A percentile compares a stretch with the other conserved stretches of the same genome.
Conservation (phyloP, 2,329 filamentous ascomycete genomes). For the Fusarium sp. region DNA sequence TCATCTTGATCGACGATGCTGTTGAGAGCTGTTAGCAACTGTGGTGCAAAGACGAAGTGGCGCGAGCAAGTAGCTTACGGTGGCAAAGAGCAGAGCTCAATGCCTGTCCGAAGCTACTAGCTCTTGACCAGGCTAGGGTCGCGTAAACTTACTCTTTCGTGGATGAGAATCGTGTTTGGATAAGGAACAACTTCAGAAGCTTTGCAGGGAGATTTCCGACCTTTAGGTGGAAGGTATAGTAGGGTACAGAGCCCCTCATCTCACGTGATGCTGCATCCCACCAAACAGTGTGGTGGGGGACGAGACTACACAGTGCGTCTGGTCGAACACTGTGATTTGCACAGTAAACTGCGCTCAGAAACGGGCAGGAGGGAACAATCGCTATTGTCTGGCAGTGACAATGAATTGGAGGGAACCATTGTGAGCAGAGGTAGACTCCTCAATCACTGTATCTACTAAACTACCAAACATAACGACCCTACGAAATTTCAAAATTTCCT, state of each 20-base stretch:
- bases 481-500: conserved; percentile 9
- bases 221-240: conserved; percentile 44
- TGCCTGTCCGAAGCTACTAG: conserved; percentile 24
- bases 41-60: conserved; percentile 4
- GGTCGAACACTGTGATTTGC: background rate
- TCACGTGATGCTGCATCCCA: conserved; percentile 52
- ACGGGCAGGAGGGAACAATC: conserved; percentile 23
- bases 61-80: conserved; percentile 20
- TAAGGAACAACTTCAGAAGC: conserved; percentile 56
- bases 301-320: background rate
- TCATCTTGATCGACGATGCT: conserved; percentile 72
- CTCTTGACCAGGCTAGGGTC: conserved; percentile 24
- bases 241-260: conserved; percentile 57
- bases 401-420: conserved; percentile 1
- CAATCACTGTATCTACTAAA: background rate
- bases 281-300: conserved; percentile 13
- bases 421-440: background rate
- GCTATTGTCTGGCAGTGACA: conserved; percentile 21
- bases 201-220: conserved; percentile 52
- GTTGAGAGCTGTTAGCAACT: conserved; percentile 43
- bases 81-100: conserved; percentile 30
- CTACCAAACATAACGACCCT: background rate
- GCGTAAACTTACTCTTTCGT: conserved; percentile 57
- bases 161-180: conserved; percentile 64
- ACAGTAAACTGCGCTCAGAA: conserved; percentile 10